Percentiles rank a stretch among this genome's conserved stretches.
These are phyloP conservation scores for Penicillium psychrosexuale DNA, from an alignment of 2,329 filamentous ascomycete species.

Conservation along the genomic window DNA sequence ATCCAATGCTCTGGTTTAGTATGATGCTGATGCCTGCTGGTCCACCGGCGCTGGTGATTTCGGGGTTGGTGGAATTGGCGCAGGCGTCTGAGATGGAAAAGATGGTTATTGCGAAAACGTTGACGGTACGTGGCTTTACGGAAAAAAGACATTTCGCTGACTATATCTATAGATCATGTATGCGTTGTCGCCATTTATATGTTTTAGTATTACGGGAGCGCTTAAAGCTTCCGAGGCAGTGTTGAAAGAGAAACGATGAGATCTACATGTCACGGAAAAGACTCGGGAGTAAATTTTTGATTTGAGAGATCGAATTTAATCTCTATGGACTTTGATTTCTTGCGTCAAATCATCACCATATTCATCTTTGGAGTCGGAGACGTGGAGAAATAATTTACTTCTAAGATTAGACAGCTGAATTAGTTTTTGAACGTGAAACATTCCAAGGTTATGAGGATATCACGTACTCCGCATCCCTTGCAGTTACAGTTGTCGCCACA, in stretches of 20 bases:
- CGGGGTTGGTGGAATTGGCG: conserved; percentile 50
- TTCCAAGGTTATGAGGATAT: background rate
- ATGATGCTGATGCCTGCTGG: conserved; percentile 60
- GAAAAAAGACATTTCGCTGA: background rate
- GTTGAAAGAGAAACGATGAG: conserved; percentile 8
- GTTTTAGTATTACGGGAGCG: conserved; percentile 31
- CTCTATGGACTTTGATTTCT: background rate
- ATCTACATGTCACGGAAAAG: background rate
- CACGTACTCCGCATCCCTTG: conserved; percentile 41
- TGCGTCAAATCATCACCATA: background rate
- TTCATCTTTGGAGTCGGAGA: background rate
- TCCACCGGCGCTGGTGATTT: conserved; percentile 27
- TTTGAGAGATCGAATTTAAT: background rate
- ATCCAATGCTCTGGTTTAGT: conserved; percentile 65
- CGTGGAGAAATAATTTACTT: conserved; percentile 19
- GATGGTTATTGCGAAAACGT: conserved; percentile 53
- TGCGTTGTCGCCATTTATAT: conserved; percentile 30
- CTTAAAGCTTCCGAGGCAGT: conserved; percentile 29
- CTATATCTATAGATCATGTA: conserved; percentile 27
- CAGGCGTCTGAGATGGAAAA: conserved; percentile 35
- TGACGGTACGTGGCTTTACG: conserved; percentile 37
- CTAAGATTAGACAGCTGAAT: conserved; percentile 14
- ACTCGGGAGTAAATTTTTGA: background rate
- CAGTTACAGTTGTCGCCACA: conserved; percentile 36
- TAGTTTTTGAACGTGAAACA: conserved; percentile 6